These are phyloP conservation scores for Boletus pseudopeckii DNA, from an alignment of 768 basidiomycete genomes.

Conservation along the genomic window DNA sequence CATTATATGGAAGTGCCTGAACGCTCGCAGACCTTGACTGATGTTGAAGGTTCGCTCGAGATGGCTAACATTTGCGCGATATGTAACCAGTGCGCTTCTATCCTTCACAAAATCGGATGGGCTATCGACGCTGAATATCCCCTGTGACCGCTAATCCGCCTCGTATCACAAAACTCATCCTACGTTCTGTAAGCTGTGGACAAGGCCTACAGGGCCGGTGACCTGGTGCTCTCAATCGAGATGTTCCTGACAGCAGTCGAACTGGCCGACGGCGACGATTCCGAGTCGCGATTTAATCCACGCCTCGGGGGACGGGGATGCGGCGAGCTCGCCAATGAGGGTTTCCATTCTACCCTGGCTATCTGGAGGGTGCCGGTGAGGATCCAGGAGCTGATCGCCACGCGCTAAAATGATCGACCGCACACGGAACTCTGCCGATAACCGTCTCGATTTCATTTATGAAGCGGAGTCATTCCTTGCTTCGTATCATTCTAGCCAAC, in stretches of 20 bases:
- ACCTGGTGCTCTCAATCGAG: too few species aligned
- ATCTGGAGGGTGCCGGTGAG: too few species aligned
- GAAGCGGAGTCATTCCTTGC: slow-evolving; percentile 48
- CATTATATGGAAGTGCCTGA: too few species aligned
- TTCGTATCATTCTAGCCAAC: slow-evolving; percentile 66
- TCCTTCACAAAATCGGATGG: not conserved
- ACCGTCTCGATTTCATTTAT: slow-evolving; percentile 70
- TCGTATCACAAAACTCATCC: too few species aligned
- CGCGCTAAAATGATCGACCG: too few species aligned
- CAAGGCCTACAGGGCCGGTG: too few species aligned
- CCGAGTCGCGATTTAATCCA: not conserved
- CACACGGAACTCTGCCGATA: slow-evolving; percentile 61
- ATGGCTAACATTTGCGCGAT: not conserved
- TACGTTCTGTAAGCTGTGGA: too few species aligned
- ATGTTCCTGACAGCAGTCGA: not conserved
- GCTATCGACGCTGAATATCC: not conserved
- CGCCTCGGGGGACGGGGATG: not conserved
- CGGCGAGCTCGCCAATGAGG: too few species aligned
- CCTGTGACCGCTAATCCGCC: not conserved
- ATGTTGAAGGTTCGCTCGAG: too few species aligned
- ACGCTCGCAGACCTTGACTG: too few species aligned
- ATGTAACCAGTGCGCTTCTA: not conserved
- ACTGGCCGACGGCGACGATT: not conserved
- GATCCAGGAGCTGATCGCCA: too few species aligned
- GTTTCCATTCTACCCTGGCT: too few species aligned